phyloP scores from a whole-genome alignment of 2,329 filamentous ascomycete species.

The Intubia oerlemansii region DNA sequence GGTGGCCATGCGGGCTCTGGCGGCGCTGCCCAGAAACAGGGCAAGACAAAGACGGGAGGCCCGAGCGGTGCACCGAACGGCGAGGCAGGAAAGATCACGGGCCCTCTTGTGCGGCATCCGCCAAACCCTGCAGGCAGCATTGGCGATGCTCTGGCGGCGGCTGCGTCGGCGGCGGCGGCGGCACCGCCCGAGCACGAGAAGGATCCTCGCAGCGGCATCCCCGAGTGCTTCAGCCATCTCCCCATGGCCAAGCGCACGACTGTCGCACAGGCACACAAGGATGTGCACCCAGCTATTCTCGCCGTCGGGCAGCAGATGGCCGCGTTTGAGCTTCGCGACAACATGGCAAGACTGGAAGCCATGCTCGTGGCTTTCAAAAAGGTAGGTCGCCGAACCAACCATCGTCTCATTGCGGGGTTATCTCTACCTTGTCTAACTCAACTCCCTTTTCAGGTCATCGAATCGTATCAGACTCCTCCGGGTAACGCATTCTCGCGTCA shows the following conservation, averaged over 20 bases:
- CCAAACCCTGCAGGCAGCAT: conserved; percentile 13
- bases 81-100: conserved; percentile 6
- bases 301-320: conserved; percentile 79
- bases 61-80: conserved; percentile 5
- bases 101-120: conserved; percentile 1
- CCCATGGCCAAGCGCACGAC: conserved; percentile 41
- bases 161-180: conserved; percentile 6
- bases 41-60: conserved; percentile 21
- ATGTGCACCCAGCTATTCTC: conserved; percentile 72
- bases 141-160: conserved; percentile 1
- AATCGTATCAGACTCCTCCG: conserved; percentile 75
- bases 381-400: conserved; percentile 32
- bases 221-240: conserved; percentile 64
- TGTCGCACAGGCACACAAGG: conserved; percentile 39
- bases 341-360: conserved; percentile 68
- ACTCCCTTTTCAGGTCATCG: conserved; percentile 43
- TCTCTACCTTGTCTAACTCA: too few relatives aligned
- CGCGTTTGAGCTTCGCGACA: conserved; percentile 72
- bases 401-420: too few relatives aligned
- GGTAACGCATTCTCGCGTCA: conserved; percentile 75
- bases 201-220: conserved; percentile 40
- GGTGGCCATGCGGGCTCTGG: conserved; percentile 17
- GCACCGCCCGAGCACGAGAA: conserved; percentile 27
- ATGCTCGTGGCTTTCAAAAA: conserved; percentile 80
- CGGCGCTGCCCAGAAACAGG: conserved; percentile 17